These are phyloP conservation scores for Micromonas pusilla DNA, from an alignment of 139 green algal genomes.

Conservation along the genomic window DNA sequence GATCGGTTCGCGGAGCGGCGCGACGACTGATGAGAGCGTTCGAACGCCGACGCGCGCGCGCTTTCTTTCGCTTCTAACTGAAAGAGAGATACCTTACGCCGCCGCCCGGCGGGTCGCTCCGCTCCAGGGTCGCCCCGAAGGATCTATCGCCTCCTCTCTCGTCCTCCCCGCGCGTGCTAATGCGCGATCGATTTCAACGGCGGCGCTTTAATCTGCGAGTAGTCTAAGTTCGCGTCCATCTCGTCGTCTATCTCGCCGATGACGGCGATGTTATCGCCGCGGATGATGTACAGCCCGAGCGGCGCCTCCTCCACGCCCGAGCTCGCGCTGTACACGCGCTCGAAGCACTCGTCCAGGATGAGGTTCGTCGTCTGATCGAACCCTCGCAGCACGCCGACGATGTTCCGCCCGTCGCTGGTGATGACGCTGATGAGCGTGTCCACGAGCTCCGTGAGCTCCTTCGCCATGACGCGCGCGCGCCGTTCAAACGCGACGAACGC, in stretches of 20 bases:
- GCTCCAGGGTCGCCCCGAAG: too few relatives aligned
- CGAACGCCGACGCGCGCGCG: too few relatives aligned
- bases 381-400: slow-evolving; percentile 76
- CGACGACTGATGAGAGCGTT: too few relatives aligned
- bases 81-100: too few relatives aligned
- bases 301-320: slow-evolving; percentile 73
- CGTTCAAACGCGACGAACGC: background rate
- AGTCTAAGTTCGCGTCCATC: slow-evolving; percentile 60
- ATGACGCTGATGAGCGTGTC: slow-evolving; percentile 58
- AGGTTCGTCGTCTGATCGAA: slow-evolving; percentile 94
- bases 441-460: slow-evolving; percentile 3
- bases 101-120: too few relatives aligned
- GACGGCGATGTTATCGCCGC: slow-evolving; percentile 94
- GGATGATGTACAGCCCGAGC: slow-evolving; percentile 83
- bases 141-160: too few relatives aligned
- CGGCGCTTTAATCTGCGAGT: slow-evolving; percentile 55
- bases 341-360: slow-evolving; percentile 75
- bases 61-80: too few relatives aligned
- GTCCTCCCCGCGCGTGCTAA: slow-evolving; percentile 40
- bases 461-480: background rate
- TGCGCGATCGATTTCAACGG: slow-evolving; percentile 72
- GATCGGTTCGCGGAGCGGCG: too few relatives aligned
- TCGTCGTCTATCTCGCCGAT: slow-evolving; percentile 92
- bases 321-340: slow-evolving; percentile 43
- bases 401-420: slow-evolving; percentile 75